Evolutionary conservation across 129 eudicot genomes (phyloP).

Genomic region (Heracleum sosnowskyi): DNA sequence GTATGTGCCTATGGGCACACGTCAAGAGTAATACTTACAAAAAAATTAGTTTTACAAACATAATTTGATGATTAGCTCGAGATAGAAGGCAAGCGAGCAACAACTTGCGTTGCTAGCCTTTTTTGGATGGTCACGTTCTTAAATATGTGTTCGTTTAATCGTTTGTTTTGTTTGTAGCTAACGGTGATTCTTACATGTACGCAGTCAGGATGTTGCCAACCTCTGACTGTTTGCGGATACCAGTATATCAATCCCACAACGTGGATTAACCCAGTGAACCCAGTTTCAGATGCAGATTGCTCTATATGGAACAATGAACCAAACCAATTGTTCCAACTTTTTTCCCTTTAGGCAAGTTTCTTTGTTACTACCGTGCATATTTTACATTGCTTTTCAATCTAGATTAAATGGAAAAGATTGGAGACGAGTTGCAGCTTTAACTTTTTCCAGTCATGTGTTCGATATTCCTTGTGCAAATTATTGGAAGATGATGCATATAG

Average conservation of each 20-base stretch:
- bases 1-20: too few relatives aligned
- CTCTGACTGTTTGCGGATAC: slow-evolving; percentile 75
- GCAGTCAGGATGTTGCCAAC: slow-evolving; percentile 98
- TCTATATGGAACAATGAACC: slow-evolving; percentile 82
- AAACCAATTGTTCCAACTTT: slow-evolving; percentile 17
- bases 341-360: neutral
- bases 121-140: neutral
- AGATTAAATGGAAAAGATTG: neutral
- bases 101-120: neutral
- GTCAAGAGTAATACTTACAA: too few relatives aligned
- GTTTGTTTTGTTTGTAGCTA: slow-evolving; percentile 4
- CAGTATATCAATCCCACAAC: slow-evolving; percentile 74
- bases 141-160: neutral
- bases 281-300: slow-evolving; percentile 57
- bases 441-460: neutral
- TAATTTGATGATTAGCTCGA: neutral
- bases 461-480: neutral
- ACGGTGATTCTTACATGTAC: neutral
- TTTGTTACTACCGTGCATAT: neutral
- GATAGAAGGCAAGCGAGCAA: neutral
- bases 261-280: slow-evolving; percentile 73
- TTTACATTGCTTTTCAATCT: neutral
- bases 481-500: too few relatives aligned
- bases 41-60: too few relatives aligned
- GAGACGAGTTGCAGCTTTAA: neutral